phyloP scores from a whole-genome alignment of 1,139 yeast genomes.

The Pichia sp. region DNA sequence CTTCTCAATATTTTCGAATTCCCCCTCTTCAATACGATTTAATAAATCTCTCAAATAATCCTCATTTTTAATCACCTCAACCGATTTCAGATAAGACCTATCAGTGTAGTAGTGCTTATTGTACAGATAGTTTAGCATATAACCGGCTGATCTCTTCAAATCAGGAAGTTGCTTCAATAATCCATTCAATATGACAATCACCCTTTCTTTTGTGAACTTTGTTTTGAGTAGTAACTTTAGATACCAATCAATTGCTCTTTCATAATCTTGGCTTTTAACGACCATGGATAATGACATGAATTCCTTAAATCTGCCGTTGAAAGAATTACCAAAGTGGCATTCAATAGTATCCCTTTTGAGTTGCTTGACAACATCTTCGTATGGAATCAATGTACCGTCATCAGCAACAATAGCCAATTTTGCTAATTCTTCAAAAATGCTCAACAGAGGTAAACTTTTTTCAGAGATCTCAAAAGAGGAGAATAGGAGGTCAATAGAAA shows the following conservation, averaged over 20 bases:
- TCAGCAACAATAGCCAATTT: conserved; percentile 67
- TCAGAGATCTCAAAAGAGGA: conserved; percentile 61
- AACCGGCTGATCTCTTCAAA: conserved; percentile 70
- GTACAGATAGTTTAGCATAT: conserved; percentile 62
- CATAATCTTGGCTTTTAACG: conserved; percentile 59
- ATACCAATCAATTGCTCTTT: conserved; percentile 72
- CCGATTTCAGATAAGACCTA: conserved; percentile 61
- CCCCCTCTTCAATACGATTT: conserved; percentile 40
- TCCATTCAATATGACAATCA: conserved; percentile 68
- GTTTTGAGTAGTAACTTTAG: conserved; percentile 58
- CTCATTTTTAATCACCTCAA: conserved; percentile 65
- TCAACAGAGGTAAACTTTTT: conserved; percentile 58
- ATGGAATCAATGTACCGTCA: conserved; percentile 56
- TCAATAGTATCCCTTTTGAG: conserved; percentile 72
- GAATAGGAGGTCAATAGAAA: conserved; percentile 62
- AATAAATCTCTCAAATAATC: conserved; percentile 48
- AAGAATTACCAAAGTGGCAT: conserved; percentile 51
- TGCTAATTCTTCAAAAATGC: conserved; percentile 62
- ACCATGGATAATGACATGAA: conserved; percentile 57
- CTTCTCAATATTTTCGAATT: conserved; percentile 45
- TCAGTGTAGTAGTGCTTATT: conserved; percentile 50
- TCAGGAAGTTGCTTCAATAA: conserved; percentile 73
- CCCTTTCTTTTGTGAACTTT: conserved; percentile 68
- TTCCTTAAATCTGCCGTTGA: conserved; percentile 62
- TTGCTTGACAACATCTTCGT: conserved; percentile 68